These are phyloP conservation scores for Aspergillus saccharolyticus DNA, from an alignment of 495 filamentous ascomycete species.

Conservation along the genomic window DNA sequence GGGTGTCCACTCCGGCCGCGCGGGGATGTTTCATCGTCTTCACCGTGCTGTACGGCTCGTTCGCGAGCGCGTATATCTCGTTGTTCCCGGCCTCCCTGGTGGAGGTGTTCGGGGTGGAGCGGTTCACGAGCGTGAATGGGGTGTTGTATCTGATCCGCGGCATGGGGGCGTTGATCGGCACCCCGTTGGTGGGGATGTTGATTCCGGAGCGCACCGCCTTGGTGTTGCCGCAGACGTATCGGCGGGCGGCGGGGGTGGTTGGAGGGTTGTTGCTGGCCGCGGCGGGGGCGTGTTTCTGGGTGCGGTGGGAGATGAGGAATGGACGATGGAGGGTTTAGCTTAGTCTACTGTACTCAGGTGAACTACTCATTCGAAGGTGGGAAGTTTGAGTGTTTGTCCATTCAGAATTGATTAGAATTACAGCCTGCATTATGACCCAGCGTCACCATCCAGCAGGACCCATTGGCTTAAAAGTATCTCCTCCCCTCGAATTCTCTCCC, in stretches of 20 bases:
- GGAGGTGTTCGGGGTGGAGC: slow-evolving; percentile 54
- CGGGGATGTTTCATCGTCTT: slow-evolving; percentile 48
- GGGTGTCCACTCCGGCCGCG: slow-evolving; percentile 11
- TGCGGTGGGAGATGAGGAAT: slow-evolving; percentile 26
- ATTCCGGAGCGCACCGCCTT: slow-evolving; percentile 25
- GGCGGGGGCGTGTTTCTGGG: slow-evolving; percentile 33
- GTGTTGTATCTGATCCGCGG: slow-evolving; percentile 55
- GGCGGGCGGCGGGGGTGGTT: slow-evolving; percentile 27
- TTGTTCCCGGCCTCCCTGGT: slow-evolving; percentile 42
- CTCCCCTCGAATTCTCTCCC: too few relatives aligned
- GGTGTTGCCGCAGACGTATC: slow-evolving; percentile 20
- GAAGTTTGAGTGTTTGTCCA: too few relatives aligned
- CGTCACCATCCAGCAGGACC: too few relatives aligned
- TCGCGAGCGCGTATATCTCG: slow-evolving; percentile 42
- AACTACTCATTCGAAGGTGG: too few relatives aligned
- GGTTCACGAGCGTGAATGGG: slow-evolving; percentile 55
- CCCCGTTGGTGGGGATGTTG: slow-evolving; percentile 40
- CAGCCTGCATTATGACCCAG: too few relatives aligned
- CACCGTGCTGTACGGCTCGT: slow-evolving; percentile 47
- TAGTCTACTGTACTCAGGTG: neutral
- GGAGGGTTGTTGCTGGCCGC: slow-evolving; percentile 30
- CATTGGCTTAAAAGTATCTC: too few relatives aligned
- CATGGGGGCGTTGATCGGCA: slow-evolving; percentile 49
- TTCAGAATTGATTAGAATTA: too few relatives aligned
- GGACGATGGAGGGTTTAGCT: slow-evolving; percentile 22